These are phyloP conservation scores for Eutypella sp. DNA, from an alignment of 2,329 filamentous ascomycete genomes.

Conservation along the genomic window DNA sequence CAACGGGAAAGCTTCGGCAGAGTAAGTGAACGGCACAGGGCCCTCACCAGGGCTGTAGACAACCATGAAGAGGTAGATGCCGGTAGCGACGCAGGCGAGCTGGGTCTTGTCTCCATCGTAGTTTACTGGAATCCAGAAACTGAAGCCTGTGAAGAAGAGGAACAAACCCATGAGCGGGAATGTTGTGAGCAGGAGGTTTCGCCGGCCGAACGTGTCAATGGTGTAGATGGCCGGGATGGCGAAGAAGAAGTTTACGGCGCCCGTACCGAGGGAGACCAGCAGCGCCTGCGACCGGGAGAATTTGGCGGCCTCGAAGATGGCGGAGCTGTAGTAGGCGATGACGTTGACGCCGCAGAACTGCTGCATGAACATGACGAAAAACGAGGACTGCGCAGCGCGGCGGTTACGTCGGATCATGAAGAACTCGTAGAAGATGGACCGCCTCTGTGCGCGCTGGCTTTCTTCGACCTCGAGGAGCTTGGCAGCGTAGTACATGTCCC, in stretches of 20 bases:
- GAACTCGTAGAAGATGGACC: slow-evolving; percentile 32
- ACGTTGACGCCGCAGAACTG: slow-evolving; percentile 54
- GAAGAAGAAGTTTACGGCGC: slow-evolving; percentile 58
- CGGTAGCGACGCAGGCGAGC: slow-evolving; percentile 52
- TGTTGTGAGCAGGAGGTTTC: slow-evolving; percentile 57
- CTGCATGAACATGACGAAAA: slow-evolving; percentile 62
- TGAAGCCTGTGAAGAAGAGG: slow-evolving; percentile 40
- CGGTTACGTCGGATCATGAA: slow-evolving; percentile 54
- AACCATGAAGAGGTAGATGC: slow-evolving; percentile 60
- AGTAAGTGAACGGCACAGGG: slow-evolving; percentile 59
- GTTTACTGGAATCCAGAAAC: slow-evolving; percentile 15
- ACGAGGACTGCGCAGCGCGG: slow-evolving; percentile 61
- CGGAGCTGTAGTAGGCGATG: slow-evolving; percentile 44
- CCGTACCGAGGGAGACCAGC: slow-evolving; percentile 39
- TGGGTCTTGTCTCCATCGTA: slow-evolving; percentile 37
- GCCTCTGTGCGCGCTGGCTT: slow-evolving; percentile 8
- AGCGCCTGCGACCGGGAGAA: slow-evolving; percentile 34
- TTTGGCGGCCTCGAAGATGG: slow-evolving; percentile 40
- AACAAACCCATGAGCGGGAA: slow-evolving; percentile 61
- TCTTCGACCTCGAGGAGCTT: slow-evolving; percentile 50
- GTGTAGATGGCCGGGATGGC: slow-evolving; percentile 63
- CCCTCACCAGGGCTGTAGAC: slow-evolving; percentile 20
- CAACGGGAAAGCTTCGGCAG: slow-evolving; percentile 59
- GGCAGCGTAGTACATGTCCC: slow-evolving; percentile 34
- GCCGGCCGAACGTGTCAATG: slow-evolving; percentile 62